Evolutionary conservation across 2,329 filamentous ascomycete genomes (phyloP).

Genomic region (Plenodomus biglobosus): DNA sequence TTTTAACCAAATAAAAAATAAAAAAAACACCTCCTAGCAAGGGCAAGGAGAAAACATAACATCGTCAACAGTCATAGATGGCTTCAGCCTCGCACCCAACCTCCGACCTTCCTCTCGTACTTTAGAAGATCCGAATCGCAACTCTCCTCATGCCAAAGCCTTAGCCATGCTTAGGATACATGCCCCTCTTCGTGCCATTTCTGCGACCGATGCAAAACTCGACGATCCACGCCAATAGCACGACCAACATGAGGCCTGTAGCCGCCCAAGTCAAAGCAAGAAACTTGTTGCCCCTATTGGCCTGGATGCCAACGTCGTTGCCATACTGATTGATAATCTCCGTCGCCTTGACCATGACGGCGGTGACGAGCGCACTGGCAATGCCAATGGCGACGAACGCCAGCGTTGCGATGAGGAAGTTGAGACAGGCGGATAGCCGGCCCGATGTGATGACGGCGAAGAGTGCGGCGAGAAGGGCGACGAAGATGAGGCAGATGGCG

Average conservation of each 20-base stretch:
- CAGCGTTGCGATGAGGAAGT: conserved; percentile 54
- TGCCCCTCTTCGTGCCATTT: conserved; percentile 9
- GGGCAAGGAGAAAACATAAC: conserved; percentile 1
- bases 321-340: conserved; percentile 58
- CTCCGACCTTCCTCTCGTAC: no score
- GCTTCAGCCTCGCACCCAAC: no score
- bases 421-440: conserved; percentile 52
- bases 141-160: no score
- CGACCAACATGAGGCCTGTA: conserved; percentile 49
- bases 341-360: conserved; percentile 58
- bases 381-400: conserved; percentile 64
- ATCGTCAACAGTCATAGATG: background rate
- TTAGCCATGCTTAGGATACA: conserved; percentile 26
- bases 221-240: conserved; percentile 31
- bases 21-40: no score
- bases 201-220: conserved; percentile 34
- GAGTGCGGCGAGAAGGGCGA: conserved; percentile 53
- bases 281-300: conserved; percentile 57
- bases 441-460: conserved; percentile 50
- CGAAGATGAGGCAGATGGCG: conserved; percentile 55
- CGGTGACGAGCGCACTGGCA: conserved; percentile 73
- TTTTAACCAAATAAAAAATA: no score
- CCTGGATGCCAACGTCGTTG: conserved; percentile 52
- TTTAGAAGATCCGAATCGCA: no score
- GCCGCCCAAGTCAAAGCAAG: conserved; percentile 63